A percentile compares a stretch with the other conserved stretches of the same genome.
These are phyloP conservation scores for Papiliotrema nemorosa DNA, from an alignment of 1,284 basidiomycete species.

Conservation along the genomic window DNA sequence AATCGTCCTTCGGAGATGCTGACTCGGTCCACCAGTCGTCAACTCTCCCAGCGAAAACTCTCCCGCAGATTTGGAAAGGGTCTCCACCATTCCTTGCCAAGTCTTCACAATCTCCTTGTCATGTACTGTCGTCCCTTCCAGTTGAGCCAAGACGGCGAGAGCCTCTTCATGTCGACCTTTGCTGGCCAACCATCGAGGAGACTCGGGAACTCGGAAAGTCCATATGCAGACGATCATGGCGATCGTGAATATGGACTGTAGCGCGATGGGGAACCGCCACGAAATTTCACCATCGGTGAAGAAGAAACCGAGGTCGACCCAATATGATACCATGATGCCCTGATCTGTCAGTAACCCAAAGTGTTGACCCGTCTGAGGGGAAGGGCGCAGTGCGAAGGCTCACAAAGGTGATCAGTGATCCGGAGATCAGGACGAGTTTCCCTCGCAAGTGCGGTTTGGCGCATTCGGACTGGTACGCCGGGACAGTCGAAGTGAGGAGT, in stretches of 20 bases:
- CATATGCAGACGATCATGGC: conserved; percentile 14
- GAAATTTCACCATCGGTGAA: conserved; percentile 32
- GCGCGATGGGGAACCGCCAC: conserved; percentile 52
- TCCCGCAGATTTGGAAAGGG: conserved; percentile 17
- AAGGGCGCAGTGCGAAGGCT: conserved; percentile 16
- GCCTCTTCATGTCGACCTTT: conserved; percentile 51
- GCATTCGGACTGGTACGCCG: conserved; percentile 46
- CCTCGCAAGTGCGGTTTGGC: conserved; percentile 49
- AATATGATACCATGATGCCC: conserved; percentile 36
- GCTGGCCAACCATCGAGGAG: conserved; percentile 54
- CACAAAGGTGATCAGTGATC: conserved; percentile 40
- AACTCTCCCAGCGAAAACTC: conserved; percentile 26
- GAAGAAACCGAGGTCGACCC: conserved; percentile 48
- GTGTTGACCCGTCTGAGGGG: no score
- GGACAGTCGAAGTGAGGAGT: conserved; percentile 50
- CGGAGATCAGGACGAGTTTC: conserved; percentile 49
- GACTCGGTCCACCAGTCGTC: conserved; percentile 45
- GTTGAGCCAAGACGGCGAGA: conserved; percentile 48
- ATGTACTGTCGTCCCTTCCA: conserved; percentile 28
- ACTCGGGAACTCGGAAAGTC: conserved; percentile 48
- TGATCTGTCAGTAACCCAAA: background rate
- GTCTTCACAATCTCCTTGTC: conserved; percentile 27
- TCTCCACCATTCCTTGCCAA: conserved; percentile 32
- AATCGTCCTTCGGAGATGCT: conserved; percentile 51
- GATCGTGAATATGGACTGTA: conserved; percentile 50